Percentiles rank a stretch among this genome's conserved stretches.
These are phyloP conservation scores for Kazachstania sp. DNA, from an alignment of 1,139 yeast species.

Conservation along the genomic window DNA sequence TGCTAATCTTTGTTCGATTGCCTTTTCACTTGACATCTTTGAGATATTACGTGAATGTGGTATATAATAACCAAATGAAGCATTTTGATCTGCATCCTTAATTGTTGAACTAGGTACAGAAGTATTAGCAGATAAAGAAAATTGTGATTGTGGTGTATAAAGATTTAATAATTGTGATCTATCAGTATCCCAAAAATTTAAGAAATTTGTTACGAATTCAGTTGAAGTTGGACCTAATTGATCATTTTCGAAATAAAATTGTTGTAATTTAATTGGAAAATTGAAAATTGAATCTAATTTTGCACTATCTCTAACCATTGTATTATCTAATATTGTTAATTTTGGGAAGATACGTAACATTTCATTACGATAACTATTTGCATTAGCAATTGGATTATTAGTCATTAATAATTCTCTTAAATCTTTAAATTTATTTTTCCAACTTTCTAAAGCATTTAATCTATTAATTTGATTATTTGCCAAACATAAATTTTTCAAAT, in stretches of 20 bases:
- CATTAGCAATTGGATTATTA: conserved; percentile 66
- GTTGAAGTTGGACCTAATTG: conserved; percentile 65
- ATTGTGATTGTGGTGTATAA: conserved; percentile 78
- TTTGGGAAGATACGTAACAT: conserved; percentile 69
- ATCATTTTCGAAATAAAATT: conserved; percentile 74
- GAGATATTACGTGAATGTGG: conserved; percentile 70
- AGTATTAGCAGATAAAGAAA: conserved; percentile 57
- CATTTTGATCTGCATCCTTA: conserved; percentile 34
- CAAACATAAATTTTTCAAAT: conserved; percentile 66
- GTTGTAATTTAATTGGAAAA: conserved; percentile 42
- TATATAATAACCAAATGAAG: conserved; percentile 57
- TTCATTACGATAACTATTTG: conserved; percentile 49
- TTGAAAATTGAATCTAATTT: conserved; percentile 45
- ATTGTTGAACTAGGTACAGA: conserved; percentile 39
- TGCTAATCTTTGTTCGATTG: conserved; percentile 50
- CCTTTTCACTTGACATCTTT: conserved; percentile 53
- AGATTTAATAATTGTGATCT: conserved; percentile 60
- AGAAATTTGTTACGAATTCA: conserved; percentile 64
- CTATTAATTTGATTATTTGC: conserved; percentile 62
- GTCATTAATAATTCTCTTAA: conserved; percentile 67
- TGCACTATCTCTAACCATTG: conserved; percentile 62
- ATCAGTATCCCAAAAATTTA: conserved; percentile 74
- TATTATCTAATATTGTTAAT: conserved; percentile 70
- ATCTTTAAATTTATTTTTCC: conserved; percentile 67
- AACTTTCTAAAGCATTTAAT: conserved; percentile 55